Conservation (phyloP, 1,284 basidiomycete species). For the Ustilago xerochloae region DNA sequence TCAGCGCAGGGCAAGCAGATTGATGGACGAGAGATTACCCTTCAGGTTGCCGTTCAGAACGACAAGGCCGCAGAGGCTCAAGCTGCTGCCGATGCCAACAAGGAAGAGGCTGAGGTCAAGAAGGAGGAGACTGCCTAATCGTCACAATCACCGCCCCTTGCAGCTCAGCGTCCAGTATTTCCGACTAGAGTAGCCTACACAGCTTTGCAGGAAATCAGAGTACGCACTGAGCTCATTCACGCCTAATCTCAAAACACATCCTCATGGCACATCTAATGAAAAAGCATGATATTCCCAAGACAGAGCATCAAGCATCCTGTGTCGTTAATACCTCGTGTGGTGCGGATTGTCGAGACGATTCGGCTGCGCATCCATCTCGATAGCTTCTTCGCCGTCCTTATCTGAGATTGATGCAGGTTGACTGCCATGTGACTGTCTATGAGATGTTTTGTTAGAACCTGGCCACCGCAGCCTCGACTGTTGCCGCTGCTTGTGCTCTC, state of each 20-base stretch:
- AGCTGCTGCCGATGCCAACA: conserved; percentile 5
- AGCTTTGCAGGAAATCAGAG: not conserved
- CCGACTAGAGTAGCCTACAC: not conserved
- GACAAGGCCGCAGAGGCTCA: conserved; percentile 24
- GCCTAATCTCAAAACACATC: not conserved
- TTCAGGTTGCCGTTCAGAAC: conserved; percentile 55
- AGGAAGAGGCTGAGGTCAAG: conserved; percentile 12
- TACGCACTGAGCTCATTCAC: conserved; percentile 1
- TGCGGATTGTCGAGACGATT: not conserved
- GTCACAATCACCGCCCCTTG: not conserved
- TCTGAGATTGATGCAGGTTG: not conserved
- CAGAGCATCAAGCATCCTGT: not conserved
- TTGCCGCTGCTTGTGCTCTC: not conserved
- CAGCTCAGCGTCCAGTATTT: not conserved
- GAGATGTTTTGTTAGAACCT: not conserved
- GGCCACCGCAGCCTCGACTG: not conserved
- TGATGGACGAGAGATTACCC: conserved; percentile 51
- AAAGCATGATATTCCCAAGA: conserved; percentile 5
- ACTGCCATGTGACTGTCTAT: conserved; percentile 4
- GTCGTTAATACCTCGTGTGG: not conserved
- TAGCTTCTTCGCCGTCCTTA: conserved; percentile 9
- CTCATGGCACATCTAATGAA: conserved; percentile 2
- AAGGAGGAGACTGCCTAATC: conserved; percentile 1
- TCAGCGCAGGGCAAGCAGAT: conserved; percentile 49
- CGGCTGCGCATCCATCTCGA: conserved; percentile 15